Evolutionary conservation across 139 green algal genomes (phyloP).

Genomic region (Edaphochlamys debaryana): DNA sequence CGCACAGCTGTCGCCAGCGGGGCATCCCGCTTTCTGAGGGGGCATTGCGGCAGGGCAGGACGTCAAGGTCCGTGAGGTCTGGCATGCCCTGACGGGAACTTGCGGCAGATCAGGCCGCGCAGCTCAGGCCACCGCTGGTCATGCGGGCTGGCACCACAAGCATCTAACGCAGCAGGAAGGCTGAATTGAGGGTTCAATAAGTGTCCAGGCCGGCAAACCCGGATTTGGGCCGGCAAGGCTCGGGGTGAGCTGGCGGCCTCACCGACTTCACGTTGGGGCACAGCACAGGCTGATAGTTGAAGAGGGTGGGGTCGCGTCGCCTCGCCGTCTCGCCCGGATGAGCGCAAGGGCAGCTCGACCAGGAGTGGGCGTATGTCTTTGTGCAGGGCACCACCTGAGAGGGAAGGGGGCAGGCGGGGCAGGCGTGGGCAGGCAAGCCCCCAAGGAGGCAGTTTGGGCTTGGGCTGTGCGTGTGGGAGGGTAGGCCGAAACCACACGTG

Average conservation of each 20-base stretch:
- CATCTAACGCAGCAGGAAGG: not conserved
- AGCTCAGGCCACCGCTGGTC: not conserved
- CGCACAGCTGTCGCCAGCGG: conserved; percentile 79
- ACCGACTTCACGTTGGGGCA: conserved; percentile 8
- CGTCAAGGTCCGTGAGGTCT: not conserved
- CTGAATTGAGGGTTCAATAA: too few species aligned
- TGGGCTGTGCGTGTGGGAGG: too few species aligned
- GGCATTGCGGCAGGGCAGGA: not conserved
- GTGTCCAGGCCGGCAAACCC: too few species aligned
- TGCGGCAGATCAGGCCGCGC: not conserved
- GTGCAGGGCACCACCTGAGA: conserved; percentile 67
- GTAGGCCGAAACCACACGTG: too few species aligned
- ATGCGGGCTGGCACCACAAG: not conserved
- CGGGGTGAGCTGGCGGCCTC: too few species aligned
- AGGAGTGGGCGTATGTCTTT: conserved; percentile 73
- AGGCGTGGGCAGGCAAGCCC: too few species aligned
- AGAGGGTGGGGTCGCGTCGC: conserved; percentile 38
- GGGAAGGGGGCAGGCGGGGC: too few species aligned
- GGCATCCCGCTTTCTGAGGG: conserved; percentile 30
- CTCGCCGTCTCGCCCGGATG: conserved; percentile 84
- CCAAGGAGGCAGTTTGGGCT: too few species aligned
- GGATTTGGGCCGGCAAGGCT: too few species aligned
- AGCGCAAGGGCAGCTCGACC: conserved; percentile 86
- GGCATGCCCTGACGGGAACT: not conserved
- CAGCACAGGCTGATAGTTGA: conserved; percentile 21